These are phyloP conservation scores for Penicillium herquei DNA, from an alignment of 495 filamentous ascomycete species.

Conservation along the genomic window DNA sequence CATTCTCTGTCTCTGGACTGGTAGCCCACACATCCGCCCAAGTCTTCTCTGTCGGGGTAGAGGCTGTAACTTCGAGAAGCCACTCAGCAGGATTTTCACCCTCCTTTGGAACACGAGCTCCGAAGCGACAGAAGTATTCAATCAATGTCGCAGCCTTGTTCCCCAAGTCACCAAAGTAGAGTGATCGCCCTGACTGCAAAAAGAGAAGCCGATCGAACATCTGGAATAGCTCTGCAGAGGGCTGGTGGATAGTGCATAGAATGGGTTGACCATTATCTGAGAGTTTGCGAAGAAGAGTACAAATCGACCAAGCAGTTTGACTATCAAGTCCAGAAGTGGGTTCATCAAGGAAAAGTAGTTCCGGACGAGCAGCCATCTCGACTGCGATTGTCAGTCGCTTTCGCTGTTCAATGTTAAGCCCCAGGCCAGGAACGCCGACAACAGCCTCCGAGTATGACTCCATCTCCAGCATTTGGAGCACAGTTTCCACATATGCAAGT, in stretches of 20 bases:
- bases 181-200: conserved; percentile 56
- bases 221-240: conserved; percentile 85
- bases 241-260: conserved; percentile 92
- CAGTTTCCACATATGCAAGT: neutral
- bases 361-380: conserved; percentile 81
- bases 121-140: conserved; percentile 53
- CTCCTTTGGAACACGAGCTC: neutral
- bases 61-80: neutral
- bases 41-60: neutral
- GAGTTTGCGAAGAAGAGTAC: conserved; percentile 74
- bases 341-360: conserved; percentile 85
- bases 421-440: neutral
- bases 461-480: neutral
- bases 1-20: neutral
- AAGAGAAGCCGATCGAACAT: conserved; percentile 89
- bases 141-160: conserved; percentile 40
- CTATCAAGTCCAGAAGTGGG: conserved; percentile 82
- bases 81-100: neutral
- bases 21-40: neutral
- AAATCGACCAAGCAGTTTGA: conserved; percentile 84
- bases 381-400: conserved; percentile 87
- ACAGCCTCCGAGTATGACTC: neutral
- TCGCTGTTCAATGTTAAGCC: conserved; percentile 50
- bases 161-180: conserved; percentile 57
- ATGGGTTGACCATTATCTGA: conserved; percentile 83